Base-by-base conservation (phyloP, 2,329 filamentous ascomycete species). In the Ciborinia camelliae region DNA sequence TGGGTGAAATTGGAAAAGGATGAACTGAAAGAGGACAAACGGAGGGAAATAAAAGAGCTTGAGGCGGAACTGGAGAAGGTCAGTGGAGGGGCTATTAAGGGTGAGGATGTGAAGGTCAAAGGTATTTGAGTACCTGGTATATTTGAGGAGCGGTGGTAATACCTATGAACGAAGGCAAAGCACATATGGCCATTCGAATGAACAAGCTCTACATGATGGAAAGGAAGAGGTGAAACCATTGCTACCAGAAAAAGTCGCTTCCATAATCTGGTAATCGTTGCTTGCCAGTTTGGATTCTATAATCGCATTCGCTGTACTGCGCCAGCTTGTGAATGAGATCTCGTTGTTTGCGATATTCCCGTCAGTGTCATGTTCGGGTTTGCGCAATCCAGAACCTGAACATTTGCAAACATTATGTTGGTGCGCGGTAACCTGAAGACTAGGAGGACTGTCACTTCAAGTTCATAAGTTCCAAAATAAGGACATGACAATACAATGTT, bases 1-100 rank as follows among this genome's bases (percentile, higher is more conserved):
- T 95, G 91, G 91, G 75, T 85, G 45, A 90, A 88, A 76, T 80
- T 94, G 59, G 90, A 93, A 76, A 83, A 84, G 41, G 82, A 90
- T 62, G 91, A 95, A 78, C 80, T 84, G 64, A 86, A 83, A 73
- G 78, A 79, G 26, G 80, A 86, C 52, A 84, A 84, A n/a, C 51
- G 52, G 23, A 41, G 14, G 30, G 63, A 65, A 30, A 62, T 65
- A 35, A 52, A 43, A 43, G 63, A 18, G 18, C 45, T 65, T 20
- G 65, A 67, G 48, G 58, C 28, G 35, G 43, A 52, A 41, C 39
- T 66, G 30, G 62, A 63, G 43, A 50, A 48, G 20, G 26, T 59
- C 8, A 63, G 62, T 43, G 43, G 32, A 26, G 62, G 62, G 9
- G 54, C 54, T 45, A 35, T 63, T 6, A 63, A 63, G 43, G 53